A percentile compares a stretch with the other conserved stretches of the same genome.
These are phyloP conservation scores for Maudiozyma bulderi DNA, from an alignment of 805 yeast species.

Conservation along the genomic window DNA sequence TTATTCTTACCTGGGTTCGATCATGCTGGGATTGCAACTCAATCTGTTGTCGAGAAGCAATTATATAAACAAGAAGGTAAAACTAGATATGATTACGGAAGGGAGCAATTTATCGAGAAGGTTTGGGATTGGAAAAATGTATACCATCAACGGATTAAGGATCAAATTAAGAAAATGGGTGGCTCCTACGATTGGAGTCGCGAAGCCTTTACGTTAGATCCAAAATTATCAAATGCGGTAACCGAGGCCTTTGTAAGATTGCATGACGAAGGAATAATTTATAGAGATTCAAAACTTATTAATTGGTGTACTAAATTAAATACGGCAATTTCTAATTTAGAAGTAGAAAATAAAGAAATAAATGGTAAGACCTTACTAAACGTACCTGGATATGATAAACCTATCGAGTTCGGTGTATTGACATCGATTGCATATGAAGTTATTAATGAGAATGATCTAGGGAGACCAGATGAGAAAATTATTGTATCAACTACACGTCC, in stretches of 20 bases:
- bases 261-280: conserved; percentile 88
- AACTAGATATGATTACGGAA: conserved; percentile 88
- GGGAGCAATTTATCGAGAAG: conserved; percentile 73
- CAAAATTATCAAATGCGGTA: conserved; percentile 67
- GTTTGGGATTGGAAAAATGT: conserved; percentile 98
- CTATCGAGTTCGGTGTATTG: conserved; percentile 88
- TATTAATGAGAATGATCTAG: conserved; percentile 51
- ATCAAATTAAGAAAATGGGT: conserved; percentile 77
- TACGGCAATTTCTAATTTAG: conserved; percentile 91
- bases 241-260: conserved; percentile 79
- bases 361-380: conserved; percentile 66
- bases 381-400: conserved; percentile 83
- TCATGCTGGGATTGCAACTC: conserved; percentile 98
- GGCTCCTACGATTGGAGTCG: conserved; percentile 94
- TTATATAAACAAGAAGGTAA: conserved; percentile 73
- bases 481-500: conserved; percentile 98
- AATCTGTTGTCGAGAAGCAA: conserved; percentile 93
- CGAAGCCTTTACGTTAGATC: conserved; percentile 87
- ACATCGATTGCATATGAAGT: conserved; percentile 88
- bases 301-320: conserved; percentile 92
- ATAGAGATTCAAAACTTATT: conserved; percentile 83
- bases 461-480: conserved; percentile 52
- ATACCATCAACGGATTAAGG: conserved; percentile 73
- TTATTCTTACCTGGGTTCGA: conserved; percentile 92
- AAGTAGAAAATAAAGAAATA: conserved; percentile 83